Evolutionary conservation across 2,329 filamentous ascomycete species (phyloP).

Genomic region (Tolypocladium pustulatum): DNA sequence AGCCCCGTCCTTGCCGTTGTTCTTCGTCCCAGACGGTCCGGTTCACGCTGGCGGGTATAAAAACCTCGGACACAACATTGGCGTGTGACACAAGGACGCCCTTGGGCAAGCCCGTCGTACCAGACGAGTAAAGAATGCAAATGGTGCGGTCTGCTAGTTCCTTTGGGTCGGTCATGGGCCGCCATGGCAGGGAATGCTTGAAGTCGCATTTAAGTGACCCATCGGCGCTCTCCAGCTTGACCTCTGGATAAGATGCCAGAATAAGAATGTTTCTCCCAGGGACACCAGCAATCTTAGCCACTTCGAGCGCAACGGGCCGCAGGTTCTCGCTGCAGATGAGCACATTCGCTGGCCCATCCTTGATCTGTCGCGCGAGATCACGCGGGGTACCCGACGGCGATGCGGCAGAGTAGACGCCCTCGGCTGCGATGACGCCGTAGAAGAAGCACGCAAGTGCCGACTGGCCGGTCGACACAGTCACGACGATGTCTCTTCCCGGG

Average conservation of each 20-base stretch:
- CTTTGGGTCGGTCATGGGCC: constrained; percentile 36
- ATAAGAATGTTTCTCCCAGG: constrained; percentile 36
- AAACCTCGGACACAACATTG: constrained; percentile 29
- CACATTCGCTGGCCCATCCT: constrained; percentile 25
- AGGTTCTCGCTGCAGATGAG: constrained; percentile 37
- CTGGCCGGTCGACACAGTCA: constrained; percentile 46
- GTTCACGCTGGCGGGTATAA: constrained; percentile 17
- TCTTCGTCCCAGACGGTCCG: constrained; percentile 18
- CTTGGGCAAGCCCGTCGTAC: constrained; percentile 38
- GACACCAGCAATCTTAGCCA: constrained; percentile 35
- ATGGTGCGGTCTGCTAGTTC: constrained; percentile 29
- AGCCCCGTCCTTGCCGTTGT: constrained; percentile 12
- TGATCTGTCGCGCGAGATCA: constrained; percentile 38
- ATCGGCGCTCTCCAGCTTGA: constrained; percentile 16
- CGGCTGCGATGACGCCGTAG: constrained; percentile 46
- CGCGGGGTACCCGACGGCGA: constrained; percentile 35
- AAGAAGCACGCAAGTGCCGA: constrained; percentile 42
- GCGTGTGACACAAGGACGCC: constrained; percentile 32
- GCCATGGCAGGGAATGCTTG: constrained; percentile 36
- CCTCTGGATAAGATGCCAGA: constrained; percentile 27
- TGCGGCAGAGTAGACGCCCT: constrained; percentile 47
- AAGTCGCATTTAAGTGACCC: constrained; percentile 14
- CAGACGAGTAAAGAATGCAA: constrained; percentile 37
- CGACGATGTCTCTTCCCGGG: constrained; percentile 40
- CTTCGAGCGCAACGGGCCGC: constrained; percentile 34